Evolutionary conservation across 2,329 filamentous ascomycete species (phyloP).

Genomic region (Alternaria atra): DNA sequence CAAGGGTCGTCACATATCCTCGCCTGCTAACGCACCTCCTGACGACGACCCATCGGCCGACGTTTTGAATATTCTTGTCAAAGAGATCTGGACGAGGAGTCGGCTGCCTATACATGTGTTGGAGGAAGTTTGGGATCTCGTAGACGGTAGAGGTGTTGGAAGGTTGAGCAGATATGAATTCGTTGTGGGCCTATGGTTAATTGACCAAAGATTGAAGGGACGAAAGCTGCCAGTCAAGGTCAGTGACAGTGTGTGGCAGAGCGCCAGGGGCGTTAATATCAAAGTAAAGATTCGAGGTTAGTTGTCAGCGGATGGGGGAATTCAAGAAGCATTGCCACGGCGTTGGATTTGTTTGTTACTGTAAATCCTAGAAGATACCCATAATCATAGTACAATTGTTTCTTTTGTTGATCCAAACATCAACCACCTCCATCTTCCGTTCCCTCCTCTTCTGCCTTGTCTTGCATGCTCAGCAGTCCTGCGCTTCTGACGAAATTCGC

Average conservation of each 20-base stretch:
- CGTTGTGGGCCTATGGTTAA: conserved; percentile 82
- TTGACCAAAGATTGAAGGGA: conserved; percentile 82
- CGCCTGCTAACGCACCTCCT: conserved; percentile 8
- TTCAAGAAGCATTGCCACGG: conserved; percentile 15
- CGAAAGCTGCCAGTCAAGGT: conserved; percentile 78
- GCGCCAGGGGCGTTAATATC: conserved; percentile 61
- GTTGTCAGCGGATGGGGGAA: neutral
- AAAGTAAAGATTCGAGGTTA: conserved; percentile 43
- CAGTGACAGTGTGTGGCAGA: conserved; percentile 78
- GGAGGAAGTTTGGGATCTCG: conserved; percentile 79
- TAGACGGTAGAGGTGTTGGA: conserved; percentile 66
- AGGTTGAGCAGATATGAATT: conserved; percentile 74
- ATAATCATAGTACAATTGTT: conserved; percentile 17
- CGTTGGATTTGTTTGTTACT: conserved; percentile 22
- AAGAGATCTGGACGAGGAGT: conserved; percentile 79
- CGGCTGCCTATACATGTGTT: conserved; percentile 73
- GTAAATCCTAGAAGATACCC: conserved; percentile 42
- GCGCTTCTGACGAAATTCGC: conserved; percentile 60
- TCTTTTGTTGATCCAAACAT: neutral
- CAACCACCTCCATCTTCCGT: neutral
- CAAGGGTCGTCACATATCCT: conserved; percentile 62
- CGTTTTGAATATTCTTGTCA: conserved; percentile 73
- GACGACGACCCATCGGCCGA: conserved; percentile 55
- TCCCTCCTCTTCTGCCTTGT: neutral
- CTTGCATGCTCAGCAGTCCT: conserved; percentile 34